Percentiles rank a stretch among this genome's conserved stretches.
Evolutionary conservation across 2,329 filamentous ascomycete genomes (phyloP).

Genomic region (Fusarium virguliforme): DNA sequence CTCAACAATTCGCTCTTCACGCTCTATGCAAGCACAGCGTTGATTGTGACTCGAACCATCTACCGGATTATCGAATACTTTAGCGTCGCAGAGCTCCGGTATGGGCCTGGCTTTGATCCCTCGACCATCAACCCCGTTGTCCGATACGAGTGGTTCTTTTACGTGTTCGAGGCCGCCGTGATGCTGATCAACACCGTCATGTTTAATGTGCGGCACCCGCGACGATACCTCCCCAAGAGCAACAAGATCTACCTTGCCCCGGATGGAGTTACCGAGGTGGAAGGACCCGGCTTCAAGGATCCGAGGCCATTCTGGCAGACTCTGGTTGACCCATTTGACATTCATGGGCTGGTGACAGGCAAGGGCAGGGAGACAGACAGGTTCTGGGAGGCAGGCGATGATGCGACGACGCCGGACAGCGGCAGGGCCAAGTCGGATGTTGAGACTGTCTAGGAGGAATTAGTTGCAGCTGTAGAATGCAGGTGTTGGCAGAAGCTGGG

Average conservation of each 20-base stretch:
- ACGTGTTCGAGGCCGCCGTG: constrained; percentile 69
- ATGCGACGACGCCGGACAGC: neutral
- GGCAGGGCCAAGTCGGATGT: constrained; percentile 21
- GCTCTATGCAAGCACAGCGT: constrained; percentile 66
- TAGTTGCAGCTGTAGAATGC: neutral
- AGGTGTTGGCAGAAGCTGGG: neutral
- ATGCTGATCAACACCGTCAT: constrained; percentile 69
- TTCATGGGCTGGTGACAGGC: constrained; percentile 55
- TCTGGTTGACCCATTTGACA: constrained; percentile 61
- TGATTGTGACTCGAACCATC: constrained; percentile 70
- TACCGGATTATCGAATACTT: constrained; percentile 75
- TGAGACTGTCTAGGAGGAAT: constrained; percentile 21
- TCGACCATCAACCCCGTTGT: constrained; percentile 61
- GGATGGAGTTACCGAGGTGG: constrained; percentile 67
- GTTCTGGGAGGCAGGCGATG: constrained; percentile 56
- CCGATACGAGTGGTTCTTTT: constrained; percentile 74
- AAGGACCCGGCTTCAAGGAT: constrained; percentile 67
- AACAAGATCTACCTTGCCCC: constrained; percentile 66
- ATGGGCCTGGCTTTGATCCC: constrained; percentile 58
- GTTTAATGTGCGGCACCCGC: constrained; percentile 68
- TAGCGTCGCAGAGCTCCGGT: constrained; percentile 61
- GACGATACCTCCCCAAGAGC: constrained; percentile 65
- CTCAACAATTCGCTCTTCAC: constrained; percentile 61
- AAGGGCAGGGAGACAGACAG: constrained; percentile 52
- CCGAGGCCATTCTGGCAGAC: constrained; percentile 61